phyloP scores from a whole-genome alignment of 179 eudicot species.

The Gypsophila paniculata region DNA sequence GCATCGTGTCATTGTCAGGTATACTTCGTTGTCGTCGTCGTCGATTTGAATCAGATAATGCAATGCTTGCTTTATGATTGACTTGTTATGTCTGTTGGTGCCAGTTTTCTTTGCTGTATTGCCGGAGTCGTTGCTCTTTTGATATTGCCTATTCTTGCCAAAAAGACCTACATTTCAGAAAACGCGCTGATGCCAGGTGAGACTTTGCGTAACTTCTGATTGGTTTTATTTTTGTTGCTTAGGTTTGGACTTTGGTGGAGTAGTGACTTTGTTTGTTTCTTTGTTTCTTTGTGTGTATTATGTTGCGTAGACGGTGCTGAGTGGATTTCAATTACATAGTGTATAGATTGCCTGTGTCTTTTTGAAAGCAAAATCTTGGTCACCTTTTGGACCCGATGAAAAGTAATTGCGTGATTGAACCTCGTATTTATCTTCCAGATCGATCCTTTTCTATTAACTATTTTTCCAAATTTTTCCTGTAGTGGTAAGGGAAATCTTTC shows the following conservation, averaged over 20 bases:
- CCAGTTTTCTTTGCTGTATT: slow-evolving; percentile 61
- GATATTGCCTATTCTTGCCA: slow-evolving; percentile 76
- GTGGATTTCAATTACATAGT: neutral
- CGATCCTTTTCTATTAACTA: neutral
- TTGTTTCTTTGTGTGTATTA: neutral
- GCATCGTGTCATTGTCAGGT: slow-evolving; percentile 69
- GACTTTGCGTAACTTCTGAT: slow-evolving; percentile 1
- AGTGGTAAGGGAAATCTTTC: too few species aligned
- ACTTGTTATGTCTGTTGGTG: neutral
- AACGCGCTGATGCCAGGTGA: slow-evolving; percentile 95
- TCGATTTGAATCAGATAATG: neutral
- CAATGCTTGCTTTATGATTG: slow-evolving; percentile 1
- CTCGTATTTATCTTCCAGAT: neutral
- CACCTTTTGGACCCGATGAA: neutral
- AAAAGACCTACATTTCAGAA: slow-evolving; percentile 83
- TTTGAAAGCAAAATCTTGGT: neutral
- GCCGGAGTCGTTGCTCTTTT: slow-evolving; percentile 77
- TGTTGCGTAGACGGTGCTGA: neutral
- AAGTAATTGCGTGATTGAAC: neutral
- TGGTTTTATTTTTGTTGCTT: neutral
- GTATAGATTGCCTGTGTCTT: neutral
- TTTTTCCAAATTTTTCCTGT: too few species aligned
- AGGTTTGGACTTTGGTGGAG: slow-evolving; percentile 6
- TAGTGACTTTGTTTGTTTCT: neutral
- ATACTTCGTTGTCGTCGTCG: neutral